Conservation (phyloP, 2,329 filamentous ascomycete species). For the Apiospora rasikravindrae region DNA sequence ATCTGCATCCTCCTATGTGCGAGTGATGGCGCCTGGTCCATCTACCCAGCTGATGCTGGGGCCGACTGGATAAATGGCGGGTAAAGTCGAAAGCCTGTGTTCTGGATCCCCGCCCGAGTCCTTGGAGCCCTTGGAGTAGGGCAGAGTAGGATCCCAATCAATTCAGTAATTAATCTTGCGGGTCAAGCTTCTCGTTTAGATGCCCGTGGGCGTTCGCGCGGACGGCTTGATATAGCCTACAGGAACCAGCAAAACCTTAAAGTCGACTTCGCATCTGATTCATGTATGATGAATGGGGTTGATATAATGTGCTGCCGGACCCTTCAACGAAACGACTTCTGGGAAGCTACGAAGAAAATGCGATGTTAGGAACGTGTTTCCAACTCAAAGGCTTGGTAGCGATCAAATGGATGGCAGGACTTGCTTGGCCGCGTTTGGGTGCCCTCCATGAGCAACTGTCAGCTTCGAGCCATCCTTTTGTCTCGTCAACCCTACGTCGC, state of each 20-base stretch:
- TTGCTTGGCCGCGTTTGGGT: background rate
- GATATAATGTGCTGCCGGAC: background rate
- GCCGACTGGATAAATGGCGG: constrained; percentile 12
- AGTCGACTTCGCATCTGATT: background rate
- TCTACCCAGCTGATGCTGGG: constrained; percentile 14
- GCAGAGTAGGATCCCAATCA: background rate
- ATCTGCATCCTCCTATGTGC: background rate
- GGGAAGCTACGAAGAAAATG: background rate
- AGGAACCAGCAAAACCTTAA: constrained; percentile 11
- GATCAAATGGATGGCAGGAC: background rate
- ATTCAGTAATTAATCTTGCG: constrained; percentile 2
- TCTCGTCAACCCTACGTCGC: background rate
- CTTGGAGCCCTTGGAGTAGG: background rate
- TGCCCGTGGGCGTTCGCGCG: background rate
- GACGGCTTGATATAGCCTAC: constrained; percentile 11
- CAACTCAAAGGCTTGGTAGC: background rate
- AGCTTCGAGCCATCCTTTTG: background rate
- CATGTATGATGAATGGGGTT: background rate
- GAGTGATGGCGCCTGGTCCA: background rate
- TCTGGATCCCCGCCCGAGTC: constrained; percentile 10
- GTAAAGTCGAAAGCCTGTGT: constrained; percentile 4
- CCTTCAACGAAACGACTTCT: background rate
- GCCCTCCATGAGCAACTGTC: background rate
- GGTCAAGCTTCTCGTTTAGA: constrained; percentile 10
- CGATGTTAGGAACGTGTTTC: background rate